These are phyloP conservation scores for Miamiensis avidus DNA, from an alignment of 169 alveolate species.

Conservation along the genomic window DNA sequence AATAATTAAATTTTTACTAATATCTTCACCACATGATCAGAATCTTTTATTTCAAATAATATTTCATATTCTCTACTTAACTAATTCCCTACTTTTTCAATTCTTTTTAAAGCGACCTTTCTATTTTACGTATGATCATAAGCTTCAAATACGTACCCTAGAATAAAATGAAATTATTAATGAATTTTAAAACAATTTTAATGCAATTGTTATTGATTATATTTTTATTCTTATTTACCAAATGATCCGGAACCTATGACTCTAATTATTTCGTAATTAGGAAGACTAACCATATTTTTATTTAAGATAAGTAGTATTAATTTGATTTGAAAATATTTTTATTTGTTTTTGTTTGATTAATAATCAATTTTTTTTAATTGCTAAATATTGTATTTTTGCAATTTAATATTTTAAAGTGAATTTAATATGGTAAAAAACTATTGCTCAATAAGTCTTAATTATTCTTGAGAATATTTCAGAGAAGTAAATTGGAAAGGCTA, in stretches of 20 bases:
- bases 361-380: too few relatives aligned
- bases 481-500: too few relatives aligned
- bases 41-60: conserved; percentile 39
- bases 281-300: conserved; percentile 19
- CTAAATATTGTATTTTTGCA: too few relatives aligned
- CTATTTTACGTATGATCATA: conserved; percentile 38
- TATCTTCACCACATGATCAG: conserved; percentile 45
- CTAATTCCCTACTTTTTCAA: conserved; percentile 44
- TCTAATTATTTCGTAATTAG: conserved; percentile 32
- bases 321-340: too few relatives aligned
- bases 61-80: conserved; percentile 56
- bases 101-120: conserved; percentile 55
- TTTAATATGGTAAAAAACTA: too few relatives aligned
- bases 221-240: conserved; percentile 10
- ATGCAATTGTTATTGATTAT: background rate
- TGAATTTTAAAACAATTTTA: background rate
- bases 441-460: too few relatives aligned
- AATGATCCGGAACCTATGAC: conserved; percentile 44
- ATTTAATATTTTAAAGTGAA: too few relatives aligned
- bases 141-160: conserved; percentile 62
- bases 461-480: too few relatives aligned
- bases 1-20: conserved; percentile 33
- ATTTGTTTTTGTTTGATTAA: too few relatives aligned
- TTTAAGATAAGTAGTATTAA: too few relatives aligned
- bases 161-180: background rate